Evolutionary conservation across 2,329 filamentous ascomycete species (phyloP), one percentile per base, ranked within the genome.

Genomic region (Phialophora tarda): DNA sequence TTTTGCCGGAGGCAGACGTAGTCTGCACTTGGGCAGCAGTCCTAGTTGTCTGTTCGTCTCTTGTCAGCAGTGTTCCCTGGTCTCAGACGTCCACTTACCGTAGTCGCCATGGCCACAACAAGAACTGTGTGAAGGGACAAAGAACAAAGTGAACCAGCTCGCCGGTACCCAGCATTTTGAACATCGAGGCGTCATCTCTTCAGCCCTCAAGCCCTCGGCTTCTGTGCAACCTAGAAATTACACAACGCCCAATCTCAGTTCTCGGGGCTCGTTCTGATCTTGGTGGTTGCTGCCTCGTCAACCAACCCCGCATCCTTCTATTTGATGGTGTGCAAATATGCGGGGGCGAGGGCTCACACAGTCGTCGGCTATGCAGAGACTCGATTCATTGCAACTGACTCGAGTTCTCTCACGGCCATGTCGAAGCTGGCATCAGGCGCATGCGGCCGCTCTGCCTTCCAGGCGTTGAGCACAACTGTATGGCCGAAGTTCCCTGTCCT

Each of bases 41-140:
- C 14, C 51, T 62, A 10, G 59, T 47, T 7, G 63, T 65, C 63
- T 62, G 26, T 14, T 10, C 2, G 24, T 48, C 2, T 12, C 17
- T 54, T 4, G 28, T 65, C 14, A 65, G 26, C n/a, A 30, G 32
- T 11, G 7, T 14, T 23, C 11, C 10, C 14, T 11, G 8, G 7
- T 21, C 10, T 14, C 17, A 32, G 32, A 11, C 34, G 14, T 17
- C 3, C 21, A 11, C 63, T 62, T 58, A 66, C 63, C 59, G 54
- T 53, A 30, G 59, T 66, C 24, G 63, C 58, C 63, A 75, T 66
- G 66, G 70, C 70, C 77, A 24, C 7, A 44, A 28, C 4, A 23
- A 21, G 12, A 30, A 24, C 5, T n/a, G 14, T 8, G 17, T 10
- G 28, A 10, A 50, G 14, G 10, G 48, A 23, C 10, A 51, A 28